Evolutionary conservation across 371 early-diverging fungal genomes (phyloP).

Genomic region (Batkoa obscura): DNA sequence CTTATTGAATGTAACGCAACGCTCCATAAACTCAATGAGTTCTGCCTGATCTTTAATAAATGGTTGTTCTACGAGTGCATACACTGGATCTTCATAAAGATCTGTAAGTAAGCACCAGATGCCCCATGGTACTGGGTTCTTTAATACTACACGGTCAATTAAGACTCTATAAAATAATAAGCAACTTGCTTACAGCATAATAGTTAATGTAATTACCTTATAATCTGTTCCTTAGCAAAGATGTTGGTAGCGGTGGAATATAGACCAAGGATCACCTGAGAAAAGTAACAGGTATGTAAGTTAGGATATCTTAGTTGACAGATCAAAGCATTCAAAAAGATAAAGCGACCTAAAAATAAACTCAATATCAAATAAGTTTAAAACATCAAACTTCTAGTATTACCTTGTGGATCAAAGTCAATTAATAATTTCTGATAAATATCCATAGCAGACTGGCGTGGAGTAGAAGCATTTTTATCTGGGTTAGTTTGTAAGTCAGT

Average conservation of each 20-base stretch:
- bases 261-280: conserved; percentile 61
- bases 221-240: conserved; percentile 81
- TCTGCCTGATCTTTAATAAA: conserved; percentile 54
- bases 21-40: conserved; percentile 21
- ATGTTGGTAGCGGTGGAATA: conserved; percentile 72
- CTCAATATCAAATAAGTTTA: neutral
- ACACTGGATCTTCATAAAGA: conserved; percentile 79
- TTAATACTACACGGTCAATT: conserved; percentile 86
- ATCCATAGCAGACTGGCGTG: conserved; percentile 61
- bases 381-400: conserved; percentile 1
- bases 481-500: conserved; percentile 1
- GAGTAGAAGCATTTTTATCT: conserved; percentile 8
- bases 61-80: conserved; percentile 71
- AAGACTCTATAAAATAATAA: conserved; percentile 36
- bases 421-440: conserved; percentile 60
- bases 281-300: conserved; percentile 88
- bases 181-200: neutral
- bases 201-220: conserved; percentile 20
- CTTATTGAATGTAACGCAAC: conserved; percentile 21
- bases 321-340: conserved; percentile 77
- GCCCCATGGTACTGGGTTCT: conserved; percentile 96
- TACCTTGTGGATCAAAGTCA: conserved; percentile 69
- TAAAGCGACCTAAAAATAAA: conserved; percentile 40
- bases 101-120: conserved; percentile 92
- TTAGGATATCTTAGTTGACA: conserved; percentile 96